Base-by-base conservation (phyloP, 768 basidiomycete genomes). In the Phylloporus rhodoxanthus region DNA sequence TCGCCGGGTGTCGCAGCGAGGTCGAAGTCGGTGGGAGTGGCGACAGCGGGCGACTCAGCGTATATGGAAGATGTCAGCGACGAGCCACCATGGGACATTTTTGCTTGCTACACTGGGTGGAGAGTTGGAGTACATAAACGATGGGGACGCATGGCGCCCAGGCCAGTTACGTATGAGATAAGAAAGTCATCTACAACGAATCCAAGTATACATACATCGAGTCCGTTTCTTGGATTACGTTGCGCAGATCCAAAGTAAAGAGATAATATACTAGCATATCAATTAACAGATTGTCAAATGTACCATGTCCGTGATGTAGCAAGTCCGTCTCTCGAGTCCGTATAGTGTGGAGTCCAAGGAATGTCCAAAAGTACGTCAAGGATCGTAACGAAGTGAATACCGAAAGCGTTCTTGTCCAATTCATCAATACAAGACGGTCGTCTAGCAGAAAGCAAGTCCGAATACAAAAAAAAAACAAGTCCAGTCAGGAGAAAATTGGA, bases 11-110 rank as follows among this genome's bases (percentile, higher is more conserved):
- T 26, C 26, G 26, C 26, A 8, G 4, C 26, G 10, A 29, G 2
- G 28, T 29, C 28, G 10, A 11, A 1, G 10, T 10, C 19, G 23
- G 19, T 8, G 8, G 33, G 20, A 44, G 43, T 17, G 40, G 42
- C 8, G 48, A 42, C 8, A 8, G 17, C n/a, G n/a, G 34, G 32
- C 8, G 28, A 29, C 50, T 55, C 47, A n/a, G 56, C 45, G 45
- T 36, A 36, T 43, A 53, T 26, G 23, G 64, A 59, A 67, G 94
- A 87, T 68, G 92, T 85, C 63, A 90, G 90, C 59, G 93, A 71
- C 79, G 87, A 86, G 74, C 89, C 83, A 62, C 89, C 82, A 48
- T 21, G 28, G 19, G 53, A 52, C 57, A 62, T 60, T 5, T 19
- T 42, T 23, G 23, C 23, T 23, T 23, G 23, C 6, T 23, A 23